phyloP scores from a whole-genome alignment of 2,329 filamentous ascomycete species.

The Penicillium sclerotigenum region DNA sequence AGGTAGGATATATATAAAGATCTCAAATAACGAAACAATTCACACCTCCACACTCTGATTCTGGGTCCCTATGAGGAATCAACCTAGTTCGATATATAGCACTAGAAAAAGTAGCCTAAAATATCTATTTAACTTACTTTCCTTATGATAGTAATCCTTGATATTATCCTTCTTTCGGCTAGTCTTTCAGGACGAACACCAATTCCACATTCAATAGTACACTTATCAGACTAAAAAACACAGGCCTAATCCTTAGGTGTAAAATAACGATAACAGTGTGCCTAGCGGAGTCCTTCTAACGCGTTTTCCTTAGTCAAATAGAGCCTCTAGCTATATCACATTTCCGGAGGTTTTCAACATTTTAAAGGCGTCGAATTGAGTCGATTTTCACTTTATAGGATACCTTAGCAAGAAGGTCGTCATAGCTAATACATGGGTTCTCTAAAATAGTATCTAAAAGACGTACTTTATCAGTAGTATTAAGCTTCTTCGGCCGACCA shows the following conservation, averaged over 20 bases:
- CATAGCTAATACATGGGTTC: too few species aligned
- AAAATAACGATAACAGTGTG: conserved; percentile 4
- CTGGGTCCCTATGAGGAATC: too few species aligned
- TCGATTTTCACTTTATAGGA: too few species aligned
- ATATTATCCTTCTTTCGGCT: conserved; percentile 5
- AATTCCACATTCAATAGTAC: conserved; percentile 8
- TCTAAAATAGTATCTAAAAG: too few species aligned
- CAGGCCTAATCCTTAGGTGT: conserved; percentile 3
- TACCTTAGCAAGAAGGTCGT: too few species aligned
- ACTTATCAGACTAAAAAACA: conserved; percentile 13
- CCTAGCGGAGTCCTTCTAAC: conserved; percentile 9
- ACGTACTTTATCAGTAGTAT: too few species aligned
- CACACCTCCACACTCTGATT: too few species aligned
- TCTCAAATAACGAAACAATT: too few species aligned
- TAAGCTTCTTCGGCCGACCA: too few species aligned
- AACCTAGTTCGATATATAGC: neutral
- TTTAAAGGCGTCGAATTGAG: too few species aligned
- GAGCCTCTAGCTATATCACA: neutral
- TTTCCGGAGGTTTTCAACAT: too few species aligned
- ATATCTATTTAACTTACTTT: conserved; percentile 17
- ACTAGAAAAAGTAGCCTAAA: conserved; percentile 15
- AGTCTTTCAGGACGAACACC: neutral
- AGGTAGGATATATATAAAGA: too few species aligned
- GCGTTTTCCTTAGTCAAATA: neutral
- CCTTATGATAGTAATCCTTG: neutral